phyloP scores from a whole-genome alignment of 257 asterid genomes.

The Primulina eburnea region DNA sequence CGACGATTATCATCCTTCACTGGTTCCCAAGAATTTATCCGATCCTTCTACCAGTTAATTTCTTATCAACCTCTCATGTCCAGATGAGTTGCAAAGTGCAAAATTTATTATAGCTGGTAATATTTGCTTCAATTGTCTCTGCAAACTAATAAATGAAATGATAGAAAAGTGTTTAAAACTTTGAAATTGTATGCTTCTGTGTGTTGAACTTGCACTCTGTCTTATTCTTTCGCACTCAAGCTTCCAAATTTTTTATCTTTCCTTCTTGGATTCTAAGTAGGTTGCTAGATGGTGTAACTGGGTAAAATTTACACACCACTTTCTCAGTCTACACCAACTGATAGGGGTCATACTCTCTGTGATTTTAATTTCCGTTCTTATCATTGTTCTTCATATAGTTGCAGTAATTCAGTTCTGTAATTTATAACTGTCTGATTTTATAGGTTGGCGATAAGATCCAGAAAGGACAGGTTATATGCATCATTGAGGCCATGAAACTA shows the following conservation, averaged over 20 bases:
- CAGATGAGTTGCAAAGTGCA: conserved; percentile 4
- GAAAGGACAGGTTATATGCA: conserved; percentile 65
- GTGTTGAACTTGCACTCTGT: neutral
- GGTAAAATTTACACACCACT: neutral
- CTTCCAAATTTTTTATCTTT: neutral
- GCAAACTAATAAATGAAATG: neutral
- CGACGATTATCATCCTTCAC: neutral
- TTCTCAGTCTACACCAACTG: neutral
- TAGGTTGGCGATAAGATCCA: conserved; percentile 72
- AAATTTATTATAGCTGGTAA: neutral
- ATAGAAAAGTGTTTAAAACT: neutral
- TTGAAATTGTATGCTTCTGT: neutral
- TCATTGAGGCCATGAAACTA: conserved; percentile 76
- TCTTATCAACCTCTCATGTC: neutral
- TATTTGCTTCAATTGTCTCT: neutral
- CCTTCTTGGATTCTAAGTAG: neutral
- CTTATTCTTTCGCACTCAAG: neutral
- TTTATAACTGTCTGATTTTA: conserved; percentile 7
- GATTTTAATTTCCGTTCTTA: too few relatives aligned
- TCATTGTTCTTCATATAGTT: too few relatives aligned
- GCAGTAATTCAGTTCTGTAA: neutral
- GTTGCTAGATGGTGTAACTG: neutral
- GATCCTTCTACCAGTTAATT: neutral
- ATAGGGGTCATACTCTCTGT: too few relatives aligned
- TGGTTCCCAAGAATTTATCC: neutral